Percentiles rank a stretch among this genome's conserved stretches.
Conservation (phyloP, 2,329 filamentous ascomycete species). For the Ophiostoma sp. region DNA sequence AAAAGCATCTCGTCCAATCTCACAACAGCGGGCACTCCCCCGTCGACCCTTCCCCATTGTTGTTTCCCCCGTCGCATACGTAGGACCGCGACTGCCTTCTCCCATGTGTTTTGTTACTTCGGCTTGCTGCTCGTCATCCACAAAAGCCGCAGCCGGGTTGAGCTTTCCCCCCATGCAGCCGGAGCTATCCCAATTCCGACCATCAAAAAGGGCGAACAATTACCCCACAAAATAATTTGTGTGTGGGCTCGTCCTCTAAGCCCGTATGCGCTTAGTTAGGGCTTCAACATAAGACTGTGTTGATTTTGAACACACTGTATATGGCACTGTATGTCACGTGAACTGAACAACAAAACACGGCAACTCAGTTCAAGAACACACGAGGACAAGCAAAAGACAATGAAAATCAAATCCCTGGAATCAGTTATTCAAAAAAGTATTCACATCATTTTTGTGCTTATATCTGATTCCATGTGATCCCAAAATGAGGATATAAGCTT, state of each 20-base stretch:
- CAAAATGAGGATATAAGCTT: neutral
- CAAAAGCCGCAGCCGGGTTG: neutral
- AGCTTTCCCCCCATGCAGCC: constrained; percentile 19
- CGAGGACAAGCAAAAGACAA: neutral
- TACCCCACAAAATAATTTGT: constrained; percentile 23
- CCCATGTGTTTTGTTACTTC: neutral
- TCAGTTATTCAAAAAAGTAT: too few species aligned
- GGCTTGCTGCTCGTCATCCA: neutral
- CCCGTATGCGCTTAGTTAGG: constrained; percentile 21
- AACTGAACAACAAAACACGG: neutral
- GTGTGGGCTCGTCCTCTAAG: constrained; percentile 21
- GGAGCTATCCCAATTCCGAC: constrained; percentile 23
- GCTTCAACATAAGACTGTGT: neutral
- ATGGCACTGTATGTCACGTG: constrained; percentile 9
- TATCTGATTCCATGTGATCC: neutral
- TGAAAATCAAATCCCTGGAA: too few species aligned
- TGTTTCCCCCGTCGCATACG: neutral
- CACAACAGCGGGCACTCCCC: neutral
- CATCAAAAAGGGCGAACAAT: neutral
- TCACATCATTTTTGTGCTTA: neutral
- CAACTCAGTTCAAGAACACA: too few species aligned
- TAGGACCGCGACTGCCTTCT: constrained; percentile 5
- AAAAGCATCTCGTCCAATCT: neutral
- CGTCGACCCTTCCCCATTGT: neutral
- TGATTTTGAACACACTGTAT: neutral